Conservation (phyloP, 2,329 filamentous ascomycete genomes). For the Pseudocercospora vitis region DNA sequence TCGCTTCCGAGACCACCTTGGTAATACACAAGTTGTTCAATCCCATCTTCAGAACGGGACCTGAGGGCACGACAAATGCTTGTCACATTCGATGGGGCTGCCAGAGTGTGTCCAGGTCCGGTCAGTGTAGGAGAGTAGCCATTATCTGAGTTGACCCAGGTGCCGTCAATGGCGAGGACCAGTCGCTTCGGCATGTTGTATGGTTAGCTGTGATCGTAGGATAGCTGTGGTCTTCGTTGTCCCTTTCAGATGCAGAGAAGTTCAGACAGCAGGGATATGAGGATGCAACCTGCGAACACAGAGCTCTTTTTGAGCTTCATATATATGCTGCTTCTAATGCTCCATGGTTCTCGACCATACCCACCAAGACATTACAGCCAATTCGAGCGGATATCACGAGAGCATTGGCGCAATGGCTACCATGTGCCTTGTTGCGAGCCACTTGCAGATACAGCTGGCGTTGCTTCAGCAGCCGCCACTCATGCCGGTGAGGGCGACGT, state of each 20-base stretch:
- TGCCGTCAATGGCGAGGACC: conserved; percentile 27
- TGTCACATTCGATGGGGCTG: conserved; percentile 30
- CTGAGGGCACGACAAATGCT: conserved; percentile 29
- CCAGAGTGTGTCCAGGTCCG: conserved; percentile 13
- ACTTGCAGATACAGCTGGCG: not conserved
- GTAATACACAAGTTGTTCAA: conserved; percentile 34
- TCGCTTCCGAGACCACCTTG: conserved; percentile 32
- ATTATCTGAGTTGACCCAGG: conserved; percentile 25
- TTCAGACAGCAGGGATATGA: not conserved
- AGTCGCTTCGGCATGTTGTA: conserved; percentile 20
- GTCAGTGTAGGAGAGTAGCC: conserved; percentile 15
- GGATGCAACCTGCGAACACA: not conserved
- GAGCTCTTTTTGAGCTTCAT: not conserved
- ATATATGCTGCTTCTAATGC: not conserved
- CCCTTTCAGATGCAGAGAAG: not conserved
- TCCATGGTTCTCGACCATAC: not conserved
- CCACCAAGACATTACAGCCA: not conserved
- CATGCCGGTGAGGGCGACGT: conserved; percentile 1
- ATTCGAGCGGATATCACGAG: not conserved
- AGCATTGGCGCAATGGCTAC: not conserved
- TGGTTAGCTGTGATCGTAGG: not conserved
- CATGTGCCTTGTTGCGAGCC: not conserved
- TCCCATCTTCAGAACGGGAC: conserved; percentile 22
- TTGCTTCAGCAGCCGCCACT: not conserved
- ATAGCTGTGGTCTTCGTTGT: not conserved